phyloP scores from a whole-genome alignment of 1,139 yeast species.

The Wickerhamomyces sp. region DNA sequence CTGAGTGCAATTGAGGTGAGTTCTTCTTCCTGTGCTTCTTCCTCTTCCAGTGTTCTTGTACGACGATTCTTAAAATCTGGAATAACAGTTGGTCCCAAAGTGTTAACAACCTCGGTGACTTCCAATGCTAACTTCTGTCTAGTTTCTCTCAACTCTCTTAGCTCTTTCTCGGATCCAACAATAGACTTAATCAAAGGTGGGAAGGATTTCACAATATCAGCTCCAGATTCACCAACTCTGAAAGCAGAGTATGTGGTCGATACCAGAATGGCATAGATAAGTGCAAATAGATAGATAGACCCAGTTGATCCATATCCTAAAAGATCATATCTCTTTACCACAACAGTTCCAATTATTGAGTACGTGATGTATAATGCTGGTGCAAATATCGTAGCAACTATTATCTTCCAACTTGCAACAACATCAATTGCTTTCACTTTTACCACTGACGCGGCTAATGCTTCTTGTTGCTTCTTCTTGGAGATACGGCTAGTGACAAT shows the following conservation, averaged over 20 bases:
- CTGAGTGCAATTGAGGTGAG: constrained; percentile 5
- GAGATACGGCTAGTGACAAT: constrained; percentile 51
- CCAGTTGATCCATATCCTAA: constrained; percentile 23
- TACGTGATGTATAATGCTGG: constrained; percentile 63
- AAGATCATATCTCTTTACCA: constrained; percentile 26
- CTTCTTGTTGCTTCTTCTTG: constrained; percentile 50
- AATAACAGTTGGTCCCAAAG: constrained; percentile 59
- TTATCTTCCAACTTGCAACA: constrained; percentile 71
- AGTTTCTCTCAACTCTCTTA: constrained; percentile 43
- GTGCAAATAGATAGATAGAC: constrained; percentile 30
- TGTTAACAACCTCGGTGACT: constrained; percentile 53
- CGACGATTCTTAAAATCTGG: constrained; percentile 38
- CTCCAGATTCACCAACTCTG: constrained; percentile 68
- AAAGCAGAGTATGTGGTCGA: constrained; percentile 66
- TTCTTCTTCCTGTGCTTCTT: constrained; percentile 3
- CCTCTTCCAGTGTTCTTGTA: background rate
- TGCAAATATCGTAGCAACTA: constrained; percentile 62
- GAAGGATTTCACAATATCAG: constrained; percentile 65
- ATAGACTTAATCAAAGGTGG: constrained; percentile 57
- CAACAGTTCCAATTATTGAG: constrained; percentile 49
- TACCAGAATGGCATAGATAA: constrained; percentile 44
- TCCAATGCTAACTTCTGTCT: constrained; percentile 45
- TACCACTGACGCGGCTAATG: constrained; percentile 61
- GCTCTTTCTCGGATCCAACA: constrained; percentile 40
- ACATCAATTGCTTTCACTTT: constrained; percentile 71